Evolutionary conservation across 352 stramenopile genomes (phyloP), one percentile per base, ranked within the genome.

Genomic region (Phytopythium cucurbitacearum): DNA sequence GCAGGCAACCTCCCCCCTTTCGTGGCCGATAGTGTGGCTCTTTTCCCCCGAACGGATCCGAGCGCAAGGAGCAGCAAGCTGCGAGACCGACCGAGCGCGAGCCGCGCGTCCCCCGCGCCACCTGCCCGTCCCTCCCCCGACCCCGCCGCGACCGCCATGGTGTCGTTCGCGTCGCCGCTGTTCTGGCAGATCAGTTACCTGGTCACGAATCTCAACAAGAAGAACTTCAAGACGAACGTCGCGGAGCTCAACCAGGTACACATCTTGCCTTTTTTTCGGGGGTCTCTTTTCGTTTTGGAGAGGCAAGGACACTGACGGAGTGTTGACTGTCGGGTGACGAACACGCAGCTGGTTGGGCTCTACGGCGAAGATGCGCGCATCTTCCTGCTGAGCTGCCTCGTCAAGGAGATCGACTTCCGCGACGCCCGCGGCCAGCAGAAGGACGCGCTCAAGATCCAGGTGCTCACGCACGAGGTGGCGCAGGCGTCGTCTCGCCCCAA

Each of bases 181-280:
- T 97, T 97, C 69, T 97, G 86, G 88, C 89, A 97, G 73, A 97
- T 97, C 60, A 90, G 94, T 59, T 96, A 95, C 65, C 71, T 97
- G 52, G 87, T 97, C 36, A 94, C 82, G 35, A 97, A 95, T 69
- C 80, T 97, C 48, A 96, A 69, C 73, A 97, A 97, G 78, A 96
- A 96, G 56, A 96, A 96, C 69, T 95, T 96, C 70, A 96, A 96
- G 73, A 89, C 84, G 43, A 96, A 91, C 51, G 87, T 97, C 51
- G 85, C 88, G 10, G 89, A 97, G 71, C 77, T 97, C 48, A 96
- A 96, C 59, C 89, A 97, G 87, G 81, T 94, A 36, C 43, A 68
- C 33, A 61, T 62, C 55, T 59, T 60, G 44, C 16, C 21, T 48
- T 16, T 53, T 28, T 57, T 74, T 28, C 21, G 21, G 21, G 21